These are phyloP conservation scores for Diaporthe sp. DNA, from an alignment of 2,329 filamentous ascomycete genomes.

Conservation along the genomic window DNA sequence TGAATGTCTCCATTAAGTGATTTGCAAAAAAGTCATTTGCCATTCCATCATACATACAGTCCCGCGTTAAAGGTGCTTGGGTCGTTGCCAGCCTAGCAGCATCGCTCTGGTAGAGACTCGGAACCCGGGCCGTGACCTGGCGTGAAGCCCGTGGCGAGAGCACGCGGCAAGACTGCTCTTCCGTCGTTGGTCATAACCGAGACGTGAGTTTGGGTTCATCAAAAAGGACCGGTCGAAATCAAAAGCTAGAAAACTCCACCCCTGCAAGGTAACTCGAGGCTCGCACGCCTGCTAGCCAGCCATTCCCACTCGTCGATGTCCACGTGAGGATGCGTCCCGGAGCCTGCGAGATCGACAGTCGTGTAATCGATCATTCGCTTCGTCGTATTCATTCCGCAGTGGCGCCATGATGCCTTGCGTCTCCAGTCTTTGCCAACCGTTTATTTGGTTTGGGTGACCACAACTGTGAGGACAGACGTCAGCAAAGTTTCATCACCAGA, in stretches of 20 bases:
- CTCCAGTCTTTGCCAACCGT: background rate
- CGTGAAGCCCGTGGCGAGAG: conserved; percentile 50
- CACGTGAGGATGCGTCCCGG: conserved; percentile 24
- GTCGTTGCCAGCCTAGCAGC: conserved; percentile 46
- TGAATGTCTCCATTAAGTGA: conserved; percentile 57
- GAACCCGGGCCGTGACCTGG: conserved; percentile 48
- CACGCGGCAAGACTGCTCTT: conserved; percentile 50
- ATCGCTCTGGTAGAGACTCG: conserved; percentile 41
- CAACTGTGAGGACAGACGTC: conserved; percentile 38
- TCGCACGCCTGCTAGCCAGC: conserved; percentile 29
- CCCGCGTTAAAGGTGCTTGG: conserved; percentile 40
- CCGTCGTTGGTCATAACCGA: conserved; percentile 47
- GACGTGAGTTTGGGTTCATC: conserved; percentile 36
- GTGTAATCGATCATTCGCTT: conserved; percentile 33
- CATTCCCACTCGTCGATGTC: conserved; percentile 8
- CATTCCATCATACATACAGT: conserved; percentile 62
- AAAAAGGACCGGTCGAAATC: conserved; percentile 39
- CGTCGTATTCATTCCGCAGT: conserved; percentile 35
- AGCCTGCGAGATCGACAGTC: conserved; percentile 28
- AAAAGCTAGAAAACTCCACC: conserved; percentile 35
- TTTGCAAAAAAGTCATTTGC: conserved; percentile 59
- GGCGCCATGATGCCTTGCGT: conserved; percentile 19
- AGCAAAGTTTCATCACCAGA: background rate
- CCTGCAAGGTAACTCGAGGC: conserved; percentile 33
- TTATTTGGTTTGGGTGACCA: conserved; percentile 41